These are phyloP conservation scores for Zymoseptoria tritici DNA, from an alignment of 2,329 filamentous ascomycete genomes.

Conservation along the genomic window DNA sequence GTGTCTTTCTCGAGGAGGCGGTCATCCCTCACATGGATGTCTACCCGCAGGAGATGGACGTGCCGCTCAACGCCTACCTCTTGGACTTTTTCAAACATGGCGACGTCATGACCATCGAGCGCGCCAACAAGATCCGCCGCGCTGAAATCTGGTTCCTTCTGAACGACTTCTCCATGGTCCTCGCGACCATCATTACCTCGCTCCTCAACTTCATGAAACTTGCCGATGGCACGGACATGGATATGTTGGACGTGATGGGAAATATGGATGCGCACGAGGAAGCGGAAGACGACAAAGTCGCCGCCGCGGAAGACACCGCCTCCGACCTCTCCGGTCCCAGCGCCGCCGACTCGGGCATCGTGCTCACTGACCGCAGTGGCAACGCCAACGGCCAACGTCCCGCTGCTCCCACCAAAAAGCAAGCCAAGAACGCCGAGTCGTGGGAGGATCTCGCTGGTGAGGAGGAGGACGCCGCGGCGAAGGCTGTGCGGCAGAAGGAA, in stretches of 20 bases:
- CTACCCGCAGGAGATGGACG: slow-evolving; percentile 47
- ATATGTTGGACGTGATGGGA: slow-evolving; percentile 47
- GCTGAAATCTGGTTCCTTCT: slow-evolving; percentile 66
- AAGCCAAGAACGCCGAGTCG: slow-evolving; percentile 37
- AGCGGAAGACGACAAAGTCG: slow-evolving; percentile 35
- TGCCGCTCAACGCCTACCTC: slow-evolving; percentile 59
- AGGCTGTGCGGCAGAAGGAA: slow-evolving; percentile 19
- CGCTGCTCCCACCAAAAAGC: slow-evolving; percentile 26
- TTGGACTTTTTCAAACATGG: slow-evolving; percentile 74
- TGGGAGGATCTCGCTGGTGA: slow-evolving; percentile 35
- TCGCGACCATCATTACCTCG: slow-evolving; percentile 65
- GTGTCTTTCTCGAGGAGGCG: slow-evolving; percentile 67
- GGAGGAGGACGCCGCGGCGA: slow-evolving; percentile 20
- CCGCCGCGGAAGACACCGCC: slow-evolving; percentile 23
- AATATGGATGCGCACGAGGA: slow-evolving; percentile 46
- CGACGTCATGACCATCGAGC: slow-evolving; percentile 51
- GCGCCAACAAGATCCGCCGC: slow-evolving; percentile 58
- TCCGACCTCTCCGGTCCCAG: slow-evolving; percentile 19
- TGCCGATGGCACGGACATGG: slow-evolving; percentile 37
- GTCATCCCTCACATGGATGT: slow-evolving; percentile 63
- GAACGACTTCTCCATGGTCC: slow-evolving; percentile 56
- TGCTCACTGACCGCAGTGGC: slow-evolving; percentile 20
- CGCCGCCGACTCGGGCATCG: slow-evolving; percentile 24
- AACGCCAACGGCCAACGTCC: slow-evolving; percentile 10
- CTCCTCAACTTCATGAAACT: slow-evolving; percentile 52